Conservation (phyloP, 139 green algal species). For the Closterium sp. region DNA sequence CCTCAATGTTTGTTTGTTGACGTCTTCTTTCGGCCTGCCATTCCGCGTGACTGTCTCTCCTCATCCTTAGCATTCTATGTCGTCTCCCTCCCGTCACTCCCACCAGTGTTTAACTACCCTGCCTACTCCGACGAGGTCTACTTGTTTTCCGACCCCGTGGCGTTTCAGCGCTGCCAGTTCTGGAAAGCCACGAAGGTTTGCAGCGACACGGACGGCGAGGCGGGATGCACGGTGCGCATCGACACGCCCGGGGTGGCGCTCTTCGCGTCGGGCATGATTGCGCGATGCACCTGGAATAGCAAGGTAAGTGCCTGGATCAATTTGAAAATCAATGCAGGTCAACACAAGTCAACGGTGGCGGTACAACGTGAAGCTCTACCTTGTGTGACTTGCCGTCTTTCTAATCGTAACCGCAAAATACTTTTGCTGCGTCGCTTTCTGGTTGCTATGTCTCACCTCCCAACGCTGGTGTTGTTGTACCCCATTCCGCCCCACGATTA, state of each 20-base stretch:
- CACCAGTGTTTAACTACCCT: not conserved
- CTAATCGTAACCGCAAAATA: not conserved
- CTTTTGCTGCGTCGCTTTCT: not conserved
- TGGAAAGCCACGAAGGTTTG: not conserved
- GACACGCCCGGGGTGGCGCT: not conserved
- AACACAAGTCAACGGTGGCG: not conserved
- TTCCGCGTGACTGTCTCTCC: not conserved
- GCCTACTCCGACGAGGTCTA: not conserved
- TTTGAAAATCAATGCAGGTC: not conserved
- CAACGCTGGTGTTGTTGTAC: not conserved
- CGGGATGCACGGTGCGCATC: not conserved
- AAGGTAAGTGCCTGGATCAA: not conserved
- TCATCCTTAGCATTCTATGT: not conserved
- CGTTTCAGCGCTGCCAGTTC: not conserved
- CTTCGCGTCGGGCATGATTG: not conserved
- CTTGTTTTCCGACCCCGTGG: not conserved
- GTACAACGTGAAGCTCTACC: not conserved
- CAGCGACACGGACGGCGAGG: not conserved
- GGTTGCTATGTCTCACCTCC: not conserved
- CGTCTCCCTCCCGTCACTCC: not conserved
- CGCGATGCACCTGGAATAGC: not conserved
- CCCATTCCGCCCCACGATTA: not conserved
- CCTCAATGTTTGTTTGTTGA: too few species aligned
- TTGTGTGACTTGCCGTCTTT: not conserved
- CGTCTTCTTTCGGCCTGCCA: not conserved